Percentiles rank a stretch among this genome's conserved stretches.
Evolutionary conservation across 148 eudicot genomes (phyloP).

Genomic region (Arbutus unedo): DNA sequence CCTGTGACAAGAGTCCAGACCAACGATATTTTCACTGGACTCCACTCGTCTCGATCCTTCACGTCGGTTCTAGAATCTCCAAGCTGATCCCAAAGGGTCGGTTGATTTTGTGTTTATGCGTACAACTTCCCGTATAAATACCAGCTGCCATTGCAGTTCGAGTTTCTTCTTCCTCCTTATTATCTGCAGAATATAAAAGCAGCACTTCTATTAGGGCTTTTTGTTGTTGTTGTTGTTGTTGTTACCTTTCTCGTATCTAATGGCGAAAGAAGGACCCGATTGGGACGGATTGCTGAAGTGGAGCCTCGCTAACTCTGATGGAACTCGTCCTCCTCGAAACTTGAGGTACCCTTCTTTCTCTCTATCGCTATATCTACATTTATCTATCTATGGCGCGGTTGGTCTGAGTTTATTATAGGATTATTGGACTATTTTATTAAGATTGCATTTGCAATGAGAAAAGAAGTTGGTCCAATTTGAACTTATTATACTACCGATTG

Average conservation of each 20-base stretch:
- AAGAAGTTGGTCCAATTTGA: too few relatives aligned
- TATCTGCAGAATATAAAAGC: neutral
- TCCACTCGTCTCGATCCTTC: neutral
- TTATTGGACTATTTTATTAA: too few relatives aligned
- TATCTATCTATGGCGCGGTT: too few relatives aligned
- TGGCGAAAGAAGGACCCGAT: conserved; percentile 69
- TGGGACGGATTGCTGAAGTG: conserved; percentile 94
- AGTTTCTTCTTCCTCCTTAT: neutral
- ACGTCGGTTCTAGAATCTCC: neutral
- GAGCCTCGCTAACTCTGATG: conserved; percentile 87
- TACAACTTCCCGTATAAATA: neutral
- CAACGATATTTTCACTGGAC: neutral
- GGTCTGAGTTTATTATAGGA: too few relatives aligned
- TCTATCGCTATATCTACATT: neutral
- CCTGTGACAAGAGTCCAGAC: neutral
- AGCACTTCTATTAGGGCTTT: conserved; percentile 3
- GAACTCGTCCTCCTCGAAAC: conserved; percentile 56
- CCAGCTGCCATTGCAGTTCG: neutral
- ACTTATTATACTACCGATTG: too few relatives aligned
- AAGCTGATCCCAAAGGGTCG: neutral
- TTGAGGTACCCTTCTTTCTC: conserved; percentile 43
- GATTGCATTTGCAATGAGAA: too few relatives aligned
- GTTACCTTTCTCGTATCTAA: neutral
- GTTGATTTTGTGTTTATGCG: neutral
- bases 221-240: neutral